These are phyloP conservation scores for Glycine soja DNA, from an alignment of 306 rosid species.

Conservation along the genomic window DNA sequence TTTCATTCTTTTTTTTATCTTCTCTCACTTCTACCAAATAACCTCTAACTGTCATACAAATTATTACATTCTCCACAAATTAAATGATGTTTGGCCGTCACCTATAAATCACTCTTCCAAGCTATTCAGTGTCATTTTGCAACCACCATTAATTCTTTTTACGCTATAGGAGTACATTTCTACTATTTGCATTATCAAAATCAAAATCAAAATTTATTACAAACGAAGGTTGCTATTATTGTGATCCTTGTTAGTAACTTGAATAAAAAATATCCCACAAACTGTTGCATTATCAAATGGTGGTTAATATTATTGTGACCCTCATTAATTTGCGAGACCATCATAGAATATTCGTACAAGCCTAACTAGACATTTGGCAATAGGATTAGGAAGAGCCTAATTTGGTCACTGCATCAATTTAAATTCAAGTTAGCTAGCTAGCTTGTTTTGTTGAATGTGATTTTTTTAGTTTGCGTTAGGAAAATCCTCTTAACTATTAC, in stretches of 20 bases:
- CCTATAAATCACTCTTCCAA: neutral
- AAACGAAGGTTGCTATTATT: neutral
- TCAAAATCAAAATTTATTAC: slow-evolving; percentile 3
- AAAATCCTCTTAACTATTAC: too few species aligned
- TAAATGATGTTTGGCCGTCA: neutral
- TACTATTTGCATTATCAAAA: neutral
- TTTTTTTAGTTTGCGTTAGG: too few species aligned
- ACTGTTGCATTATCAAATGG: too few species aligned
- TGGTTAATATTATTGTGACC: neutral
- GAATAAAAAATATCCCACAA: too few species aligned
- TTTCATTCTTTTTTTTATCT: too few species aligned
- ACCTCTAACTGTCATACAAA: too few species aligned
- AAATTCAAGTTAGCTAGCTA: too few species aligned
- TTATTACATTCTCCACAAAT: neutral
- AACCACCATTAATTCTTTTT: neutral
- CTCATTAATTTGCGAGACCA: neutral
- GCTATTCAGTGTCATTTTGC: neutral
- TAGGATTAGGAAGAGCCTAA: neutral
- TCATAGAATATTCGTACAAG: neutral
- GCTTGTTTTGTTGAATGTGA: too few species aligned
- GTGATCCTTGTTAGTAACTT: too few species aligned
- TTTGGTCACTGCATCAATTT: too few species aligned
- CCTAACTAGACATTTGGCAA: neutral
- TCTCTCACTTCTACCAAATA: too few species aligned
- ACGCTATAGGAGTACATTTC: neutral